phyloP scores from a whole-genome alignment of 176 grass and related monocot species.

The Calamus simplicifolius region DNA sequence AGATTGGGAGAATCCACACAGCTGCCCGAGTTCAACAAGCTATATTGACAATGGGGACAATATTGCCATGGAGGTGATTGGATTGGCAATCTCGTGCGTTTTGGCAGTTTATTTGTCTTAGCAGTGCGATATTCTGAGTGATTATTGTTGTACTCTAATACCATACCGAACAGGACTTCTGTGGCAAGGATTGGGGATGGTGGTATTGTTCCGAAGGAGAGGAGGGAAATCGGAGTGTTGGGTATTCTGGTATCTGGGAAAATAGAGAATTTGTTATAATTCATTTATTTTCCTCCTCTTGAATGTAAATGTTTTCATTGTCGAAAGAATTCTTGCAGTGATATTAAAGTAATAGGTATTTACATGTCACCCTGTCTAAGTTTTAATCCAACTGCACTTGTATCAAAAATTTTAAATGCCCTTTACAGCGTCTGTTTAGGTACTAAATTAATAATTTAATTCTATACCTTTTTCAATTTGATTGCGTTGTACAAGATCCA shows the following conservation, averaged over 20 bases:
- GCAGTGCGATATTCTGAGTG: constrained; percentile 15
- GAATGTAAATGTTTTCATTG: too few species aligned
- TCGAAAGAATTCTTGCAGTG: too few species aligned
- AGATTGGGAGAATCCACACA: constrained; percentile 55
- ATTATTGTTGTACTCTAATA: constrained; percentile 24
- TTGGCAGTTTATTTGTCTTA: constrained; percentile 17
- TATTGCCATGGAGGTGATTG: constrained; percentile 16
- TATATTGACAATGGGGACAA: constrained; percentile 30
- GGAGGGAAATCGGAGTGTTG: constrained; percentile 1
- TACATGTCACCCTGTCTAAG: too few species aligned
- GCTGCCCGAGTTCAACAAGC: constrained; percentile 76
- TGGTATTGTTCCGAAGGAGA: constrained; percentile 13
- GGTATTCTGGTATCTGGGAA: not conserved
- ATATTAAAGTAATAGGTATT: too few species aligned
- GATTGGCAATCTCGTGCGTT: constrained; percentile 32
- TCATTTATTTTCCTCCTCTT: constrained; percentile 19
- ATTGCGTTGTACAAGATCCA: too few species aligned
- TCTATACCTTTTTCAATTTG: too few species aligned
- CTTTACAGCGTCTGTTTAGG: too few species aligned
- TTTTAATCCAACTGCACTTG: too few species aligned
- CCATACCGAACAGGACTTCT: constrained; percentile 20
- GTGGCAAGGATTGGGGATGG: constrained; percentile 12
- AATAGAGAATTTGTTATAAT: constrained; percentile 20
- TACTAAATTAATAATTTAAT: too few species aligned
- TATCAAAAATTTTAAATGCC: too few species aligned